Conservation (phyloP, 208 protist species). For the Phytomonas sp. region DNA sequence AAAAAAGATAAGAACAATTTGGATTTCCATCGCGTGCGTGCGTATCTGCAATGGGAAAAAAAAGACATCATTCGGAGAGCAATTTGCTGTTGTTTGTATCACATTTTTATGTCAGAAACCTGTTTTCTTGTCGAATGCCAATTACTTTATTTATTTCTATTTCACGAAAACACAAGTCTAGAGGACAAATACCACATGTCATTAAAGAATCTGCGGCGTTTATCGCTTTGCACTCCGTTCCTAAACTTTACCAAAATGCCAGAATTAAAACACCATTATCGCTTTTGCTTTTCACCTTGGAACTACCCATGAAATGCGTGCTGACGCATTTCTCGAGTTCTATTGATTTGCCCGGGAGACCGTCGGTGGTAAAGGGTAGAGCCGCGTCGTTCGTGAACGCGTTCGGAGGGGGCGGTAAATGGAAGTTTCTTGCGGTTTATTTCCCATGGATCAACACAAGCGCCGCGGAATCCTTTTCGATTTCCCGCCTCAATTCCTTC, state of each 20-base stretch:
- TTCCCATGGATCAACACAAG: slow-evolving; percentile 19
- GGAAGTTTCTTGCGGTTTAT: neutral
- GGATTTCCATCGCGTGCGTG: neutral
- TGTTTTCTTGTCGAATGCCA: neutral
- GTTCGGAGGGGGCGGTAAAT: neutral
- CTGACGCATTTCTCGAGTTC: neutral
- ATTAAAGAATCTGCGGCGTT: neutral
- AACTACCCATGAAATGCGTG: neutral
- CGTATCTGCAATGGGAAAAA: neutral
- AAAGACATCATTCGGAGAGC: neutral
- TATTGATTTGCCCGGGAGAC: neutral
- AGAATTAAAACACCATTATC: neutral
- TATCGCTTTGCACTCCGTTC: neutral
- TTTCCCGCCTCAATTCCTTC: slow-evolving; percentile 39
- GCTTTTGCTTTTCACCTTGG: neutral
- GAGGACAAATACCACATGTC: neutral
- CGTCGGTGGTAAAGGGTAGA: neutral
- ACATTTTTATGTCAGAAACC: neutral
- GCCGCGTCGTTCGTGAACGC: neutral
- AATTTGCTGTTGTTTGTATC: neutral
- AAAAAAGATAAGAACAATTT: neutral
- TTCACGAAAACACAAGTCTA: neutral
- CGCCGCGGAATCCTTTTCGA: slow-evolving; percentile 30
- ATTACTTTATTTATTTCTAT: neutral
- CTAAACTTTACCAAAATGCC: neutral